Conservation (phyloP, 2,329 filamentous ascomycete species). For the Aspergillus sp. region DNA sequence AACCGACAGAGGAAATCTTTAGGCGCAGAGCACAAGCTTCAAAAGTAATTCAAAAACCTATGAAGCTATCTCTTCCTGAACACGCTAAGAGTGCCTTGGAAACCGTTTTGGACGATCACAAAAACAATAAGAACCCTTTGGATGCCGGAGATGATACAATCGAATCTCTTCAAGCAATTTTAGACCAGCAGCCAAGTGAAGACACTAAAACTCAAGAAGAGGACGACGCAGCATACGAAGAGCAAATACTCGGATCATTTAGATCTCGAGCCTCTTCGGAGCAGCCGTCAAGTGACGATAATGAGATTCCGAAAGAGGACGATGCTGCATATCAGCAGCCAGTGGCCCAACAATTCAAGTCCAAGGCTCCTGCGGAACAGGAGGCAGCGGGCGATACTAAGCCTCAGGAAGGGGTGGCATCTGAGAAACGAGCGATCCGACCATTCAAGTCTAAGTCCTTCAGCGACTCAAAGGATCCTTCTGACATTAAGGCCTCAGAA, state of each 20-base stretch:
- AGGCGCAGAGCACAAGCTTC: background rate
- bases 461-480: slow-evolving; percentile 13
- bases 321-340: no score
- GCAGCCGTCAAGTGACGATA: no score
- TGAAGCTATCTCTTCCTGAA: slow-evolving; percentile 34
- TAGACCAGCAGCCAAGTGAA: slow-evolving; percentile 31
- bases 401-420: no score
- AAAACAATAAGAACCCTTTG: slow-evolving; percentile 37
- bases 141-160: slow-evolving; percentile 47
- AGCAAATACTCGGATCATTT: slow-evolving; percentile 28
- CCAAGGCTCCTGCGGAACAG: no score
- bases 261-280: no score
- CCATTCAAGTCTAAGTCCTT: no score
- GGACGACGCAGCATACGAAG: slow-evolving; percentile 33
- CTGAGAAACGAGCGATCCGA: no score
- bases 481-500: slow-evolving; percentile 34
- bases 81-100: slow-evolving; percentile 45
- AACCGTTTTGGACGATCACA: slow-evolving; percentile 42
- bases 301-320: no score
- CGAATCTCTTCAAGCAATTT: slow-evolving; percentile 44
- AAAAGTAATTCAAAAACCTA: slow-evolving; percentile 20
- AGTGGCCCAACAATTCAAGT: no score
- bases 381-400: no score
- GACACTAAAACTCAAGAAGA: slow-evolving; percentile 29
- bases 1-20: background rate